Evolutionary conservation across 306 rosid species (phyloP).

Genomic region (Cucumis melo): DNA sequence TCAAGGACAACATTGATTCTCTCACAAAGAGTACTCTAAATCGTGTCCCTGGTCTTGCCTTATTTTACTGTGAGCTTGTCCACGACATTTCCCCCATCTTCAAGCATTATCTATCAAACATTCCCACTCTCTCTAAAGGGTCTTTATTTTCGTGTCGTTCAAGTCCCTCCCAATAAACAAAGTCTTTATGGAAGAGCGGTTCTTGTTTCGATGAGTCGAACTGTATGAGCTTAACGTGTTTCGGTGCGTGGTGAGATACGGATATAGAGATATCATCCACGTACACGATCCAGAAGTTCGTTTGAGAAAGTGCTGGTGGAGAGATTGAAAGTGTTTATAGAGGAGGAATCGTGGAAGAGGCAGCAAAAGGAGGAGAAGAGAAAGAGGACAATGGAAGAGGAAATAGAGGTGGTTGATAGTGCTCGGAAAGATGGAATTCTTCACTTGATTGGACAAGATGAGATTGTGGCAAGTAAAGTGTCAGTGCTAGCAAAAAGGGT

Average conservation of each 20-base stretch:
- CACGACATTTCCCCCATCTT: slow-evolving; percentile 84
- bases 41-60: slow-evolving; percentile 44
- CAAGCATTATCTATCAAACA: slow-evolving; percentile 43
- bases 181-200: slow-evolving; percentile 42
- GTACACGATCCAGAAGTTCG: slow-evolving; percentile 46
- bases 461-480: slow-evolving; percentile 44
- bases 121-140: slow-evolving; percentile 53
- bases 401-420: slow-evolving; percentile 28
- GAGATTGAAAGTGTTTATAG: slow-evolving; percentile 30
- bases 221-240: slow-evolving; percentile 42
- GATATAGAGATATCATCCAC: slow-evolving; percentile 48
- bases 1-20: slow-evolving; percentile 21
- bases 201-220: slow-evolving; percentile 39
- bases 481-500: slow-evolving; percentile 25
- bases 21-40: background rate
- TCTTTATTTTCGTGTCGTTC: slow-evolving; percentile 47
- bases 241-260: slow-evolving; percentile 53
- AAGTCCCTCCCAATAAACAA: slow-evolving; percentile 63
- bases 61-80: slow-evolving; percentile 74
- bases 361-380: background rate
- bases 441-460: slow-evolving; percentile 59
- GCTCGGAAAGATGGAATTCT: slow-evolving; percentile 42
- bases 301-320: slow-evolving; percentile 43
- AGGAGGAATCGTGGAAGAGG: background rate
- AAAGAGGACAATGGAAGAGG: slow-evolving; percentile 11